Conservation (phyloP, 2,329 filamentous ascomycete species). For the Fusarium foetens region DNA sequence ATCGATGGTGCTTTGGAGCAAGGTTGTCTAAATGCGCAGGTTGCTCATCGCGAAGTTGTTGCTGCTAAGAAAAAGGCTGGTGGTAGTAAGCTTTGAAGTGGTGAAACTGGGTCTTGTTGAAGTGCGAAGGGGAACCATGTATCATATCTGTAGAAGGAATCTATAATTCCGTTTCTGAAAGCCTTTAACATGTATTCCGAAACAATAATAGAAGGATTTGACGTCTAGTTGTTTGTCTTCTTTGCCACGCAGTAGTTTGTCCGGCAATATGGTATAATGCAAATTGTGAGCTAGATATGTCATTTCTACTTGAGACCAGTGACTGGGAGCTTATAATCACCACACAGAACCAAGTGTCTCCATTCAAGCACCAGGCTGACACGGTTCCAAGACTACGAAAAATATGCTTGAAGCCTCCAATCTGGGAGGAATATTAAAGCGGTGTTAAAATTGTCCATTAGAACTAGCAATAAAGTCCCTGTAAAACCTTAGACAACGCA, state of each 20-base stretch:
- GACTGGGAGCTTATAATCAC: not conserved
- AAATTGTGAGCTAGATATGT: not conserved
- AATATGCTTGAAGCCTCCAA: too few relatives aligned
- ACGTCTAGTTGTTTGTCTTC: not conserved
- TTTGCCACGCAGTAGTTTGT: too few relatives aligned
- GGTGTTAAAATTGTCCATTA: too few relatives aligned
- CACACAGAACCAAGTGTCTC: too few relatives aligned
- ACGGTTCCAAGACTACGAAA: too few relatives aligned
- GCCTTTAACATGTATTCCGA: not conserved
- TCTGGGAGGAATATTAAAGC: too few relatives aligned
- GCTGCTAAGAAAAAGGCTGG: accelerated
- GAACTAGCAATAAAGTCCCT: too few relatives aligned
- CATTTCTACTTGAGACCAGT: not conserved
- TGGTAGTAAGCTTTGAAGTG: not conserved
- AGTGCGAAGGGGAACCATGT: accelerated
- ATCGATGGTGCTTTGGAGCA: not conserved
- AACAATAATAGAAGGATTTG: not conserved
- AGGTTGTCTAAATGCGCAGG: not conserved
- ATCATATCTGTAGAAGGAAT: not conserved
- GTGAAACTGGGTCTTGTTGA: accelerated
- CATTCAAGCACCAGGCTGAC: too few relatives aligned
- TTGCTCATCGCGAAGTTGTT: not conserved
- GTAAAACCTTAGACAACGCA: not conserved
- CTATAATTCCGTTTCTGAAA: not conserved
- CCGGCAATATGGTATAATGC: too few relatives aligned